These are phyloP conservation scores for Sordariomycetes sp. DNA, from an alignment of 2,329 filamentous ascomycete genomes.

Conservation along the genomic window DNA sequence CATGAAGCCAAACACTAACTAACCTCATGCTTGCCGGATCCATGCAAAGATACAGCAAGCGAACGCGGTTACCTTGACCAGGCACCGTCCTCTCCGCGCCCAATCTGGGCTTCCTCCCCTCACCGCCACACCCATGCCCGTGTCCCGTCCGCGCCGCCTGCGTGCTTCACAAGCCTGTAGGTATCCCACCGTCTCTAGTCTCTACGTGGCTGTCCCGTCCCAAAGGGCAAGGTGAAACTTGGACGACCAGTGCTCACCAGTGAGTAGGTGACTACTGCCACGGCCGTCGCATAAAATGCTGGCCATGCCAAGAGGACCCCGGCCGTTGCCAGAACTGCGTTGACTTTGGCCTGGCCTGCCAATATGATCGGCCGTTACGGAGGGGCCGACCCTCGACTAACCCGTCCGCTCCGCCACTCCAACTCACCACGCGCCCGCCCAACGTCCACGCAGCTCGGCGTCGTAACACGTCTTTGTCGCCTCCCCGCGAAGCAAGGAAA, in stretches of 20 bases:
- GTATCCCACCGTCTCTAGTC: background rate
- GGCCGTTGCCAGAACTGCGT: slow-evolving; percentile 35
- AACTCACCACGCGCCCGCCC: background rate
- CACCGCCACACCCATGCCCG: background rate
- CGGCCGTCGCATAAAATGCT: slow-evolving; percentile 13
- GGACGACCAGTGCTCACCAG: background rate
- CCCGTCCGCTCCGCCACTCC: background rate
- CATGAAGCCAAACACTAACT: too few relatives aligned
- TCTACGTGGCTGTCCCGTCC: background rate
- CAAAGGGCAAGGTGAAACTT: background rate
- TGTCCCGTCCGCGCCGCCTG: background rate
- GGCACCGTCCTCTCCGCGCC: too few relatives aligned
- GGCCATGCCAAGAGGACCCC: slow-evolving; percentile 20
- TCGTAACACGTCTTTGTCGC: background rate
- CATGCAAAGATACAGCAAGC: too few relatives aligned
- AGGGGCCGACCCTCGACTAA: background rate
- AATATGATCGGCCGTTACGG: slow-evolving; percentile 16
- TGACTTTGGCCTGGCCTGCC: slow-evolving; percentile 37
- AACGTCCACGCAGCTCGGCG: slow-evolving; percentile 1
- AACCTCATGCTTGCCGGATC: too few relatives aligned
- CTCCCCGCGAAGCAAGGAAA: background rate
- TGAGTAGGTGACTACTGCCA: slow-evolving; percentile 33
- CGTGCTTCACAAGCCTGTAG: background rate
- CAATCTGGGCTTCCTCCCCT: too few relatives aligned
- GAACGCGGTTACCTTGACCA: too few relatives aligned